phyloP scores from a whole-genome alignment of 129 eudicot genomes.

The Saposhnikovia divaricata region DNA sequence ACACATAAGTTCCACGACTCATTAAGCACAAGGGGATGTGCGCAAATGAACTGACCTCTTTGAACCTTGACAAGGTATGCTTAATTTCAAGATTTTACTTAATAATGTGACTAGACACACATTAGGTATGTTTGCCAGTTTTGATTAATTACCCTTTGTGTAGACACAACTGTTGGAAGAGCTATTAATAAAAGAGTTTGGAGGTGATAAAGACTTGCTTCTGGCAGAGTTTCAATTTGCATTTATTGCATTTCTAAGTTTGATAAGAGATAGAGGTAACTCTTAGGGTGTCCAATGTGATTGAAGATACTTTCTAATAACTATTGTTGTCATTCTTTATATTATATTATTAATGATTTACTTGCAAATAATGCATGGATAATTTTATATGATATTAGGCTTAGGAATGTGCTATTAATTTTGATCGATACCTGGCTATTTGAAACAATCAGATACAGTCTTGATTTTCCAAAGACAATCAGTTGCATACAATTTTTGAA shows the following conservation, averaged over 20 bases:
- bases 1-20: conserved; percentile 70
- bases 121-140: not conserved
- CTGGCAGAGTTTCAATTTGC: conserved; percentile 90
- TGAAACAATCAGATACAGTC: no score
- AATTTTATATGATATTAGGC: not conserved
- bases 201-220: conserved; percentile 64
- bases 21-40: conserved; percentile 68
- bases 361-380: not conserved
- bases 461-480: no score
- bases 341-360: no score
- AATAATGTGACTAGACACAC: not conserved
- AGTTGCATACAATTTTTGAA: no score
- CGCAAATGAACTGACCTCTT: no score
- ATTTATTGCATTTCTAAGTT: conserved; percentile 49
- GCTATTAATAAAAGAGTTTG: conserved; percentile 64
- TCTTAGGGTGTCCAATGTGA: no score
- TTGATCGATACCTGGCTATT: no score
- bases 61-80: conserved; percentile 90
- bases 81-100: not conserved
- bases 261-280: no score
- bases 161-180: conserved; percentile 67
- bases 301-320: no score
- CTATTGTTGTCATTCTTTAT: no score
- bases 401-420: no score
- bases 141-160: conserved; percentile 7